Conservation (phyloP, 2,329 filamentous ascomycete genomes). For the Gnomoniopsis sp. region DNA sequence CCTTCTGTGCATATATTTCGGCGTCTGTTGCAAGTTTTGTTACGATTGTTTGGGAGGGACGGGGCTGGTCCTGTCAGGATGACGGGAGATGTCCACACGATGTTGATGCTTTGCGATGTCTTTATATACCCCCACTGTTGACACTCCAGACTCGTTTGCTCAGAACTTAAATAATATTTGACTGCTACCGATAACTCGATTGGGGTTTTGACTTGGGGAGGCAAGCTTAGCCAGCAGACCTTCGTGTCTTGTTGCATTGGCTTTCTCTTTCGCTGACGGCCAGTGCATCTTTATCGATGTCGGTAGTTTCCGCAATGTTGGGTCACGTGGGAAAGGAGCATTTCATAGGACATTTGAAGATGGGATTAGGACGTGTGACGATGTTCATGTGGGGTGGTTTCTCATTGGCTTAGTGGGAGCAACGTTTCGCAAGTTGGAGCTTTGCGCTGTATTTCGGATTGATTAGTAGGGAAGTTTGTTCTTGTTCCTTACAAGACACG, state of each 20-base stretch:
- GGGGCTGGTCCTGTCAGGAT: not conserved
- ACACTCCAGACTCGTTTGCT: not conserved
- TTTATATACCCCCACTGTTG: slow-evolving; percentile 14
- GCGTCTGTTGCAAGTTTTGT: not conserved
- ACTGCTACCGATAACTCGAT: not conserved
- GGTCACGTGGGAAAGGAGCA: not conserved
- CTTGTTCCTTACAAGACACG: not conserved
- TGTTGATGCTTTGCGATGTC: slow-evolving; percentile 16
- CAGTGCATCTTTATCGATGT: too few relatives aligned
- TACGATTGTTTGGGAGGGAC: not conserved
- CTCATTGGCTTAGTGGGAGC: too few relatives aligned
- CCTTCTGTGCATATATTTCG: slow-evolving; percentile 11
- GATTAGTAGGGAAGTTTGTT: not conserved
- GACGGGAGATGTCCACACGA: slow-evolving; percentile 1
- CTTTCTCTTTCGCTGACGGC: too few relatives aligned
- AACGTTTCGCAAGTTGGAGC: too few relatives aligned
- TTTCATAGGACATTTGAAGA: not conserved
- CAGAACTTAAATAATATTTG: not conserved
- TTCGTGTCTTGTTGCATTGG: not conserved
- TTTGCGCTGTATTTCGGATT: not conserved
- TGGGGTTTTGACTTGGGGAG: too few relatives aligned
- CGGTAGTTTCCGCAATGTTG: too few relatives aligned
- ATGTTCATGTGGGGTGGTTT: not conserved
- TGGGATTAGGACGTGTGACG: not conserved
- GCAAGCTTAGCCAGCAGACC: not conserved